Percentiles rank a stretch among this genome's conserved stretches.
Evolutionary conservation across 1,139 yeast species (phyloP).

Genomic region (Nadsonia starkeyi-henricii): DNA sequence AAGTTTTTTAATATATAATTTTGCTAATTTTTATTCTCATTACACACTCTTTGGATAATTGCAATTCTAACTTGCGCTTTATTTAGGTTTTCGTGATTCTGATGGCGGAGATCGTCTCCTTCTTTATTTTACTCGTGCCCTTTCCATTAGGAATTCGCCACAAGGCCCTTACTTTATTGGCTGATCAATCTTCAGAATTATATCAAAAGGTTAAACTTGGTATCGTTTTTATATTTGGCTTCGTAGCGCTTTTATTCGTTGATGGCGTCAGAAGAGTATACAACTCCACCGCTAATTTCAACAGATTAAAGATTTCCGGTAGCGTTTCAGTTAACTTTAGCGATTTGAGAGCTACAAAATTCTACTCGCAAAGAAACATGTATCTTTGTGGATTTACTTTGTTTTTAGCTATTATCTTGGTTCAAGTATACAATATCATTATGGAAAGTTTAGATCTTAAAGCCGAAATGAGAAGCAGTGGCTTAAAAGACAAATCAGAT

Average conservation of each 20-base stretch:
- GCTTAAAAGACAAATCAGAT: slow-evolving; percentile 13
- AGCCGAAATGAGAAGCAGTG: slow-evolving; percentile 19
- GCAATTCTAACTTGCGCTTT: too few species aligned
- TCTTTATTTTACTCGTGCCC: slow-evolving; percentile 73
- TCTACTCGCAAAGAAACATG: slow-evolving; percentile 93
- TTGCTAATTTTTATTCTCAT: too few species aligned
- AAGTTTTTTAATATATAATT: neutral
- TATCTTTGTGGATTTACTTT: slow-evolving; percentile 92
- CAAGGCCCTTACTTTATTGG: slow-evolving; percentile 46
- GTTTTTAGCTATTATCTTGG: slow-evolving; percentile 72
- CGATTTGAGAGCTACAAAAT: slow-evolving; percentile 77
- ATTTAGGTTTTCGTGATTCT: slow-evolving; percentile 53
- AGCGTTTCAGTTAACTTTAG: slow-evolving; percentile 38
- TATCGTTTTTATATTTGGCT: slow-evolving; percentile 69
- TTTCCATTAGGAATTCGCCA: slow-evolving; percentile 65
- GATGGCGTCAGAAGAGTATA: slow-evolving; percentile 82
- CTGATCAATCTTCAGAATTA: slow-evolving; percentile 46
- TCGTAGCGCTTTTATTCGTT: slow-evolving; percentile 68
- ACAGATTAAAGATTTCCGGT: slow-evolving; percentile 4
- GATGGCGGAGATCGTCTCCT: slow-evolving; percentile 62
- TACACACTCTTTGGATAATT: too few species aligned
- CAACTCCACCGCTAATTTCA: slow-evolving; percentile 45
- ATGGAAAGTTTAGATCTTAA: slow-evolving; percentile 61
- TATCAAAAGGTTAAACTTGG: slow-evolving; percentile 63
- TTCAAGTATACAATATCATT: slow-evolving; percentile 75